Evolutionary conservation across 1,284 basidiomycete genomes (phyloP), one percentile per base, ranked within the genome.

Genomic region (Rhodofomes roseus): DNA sequence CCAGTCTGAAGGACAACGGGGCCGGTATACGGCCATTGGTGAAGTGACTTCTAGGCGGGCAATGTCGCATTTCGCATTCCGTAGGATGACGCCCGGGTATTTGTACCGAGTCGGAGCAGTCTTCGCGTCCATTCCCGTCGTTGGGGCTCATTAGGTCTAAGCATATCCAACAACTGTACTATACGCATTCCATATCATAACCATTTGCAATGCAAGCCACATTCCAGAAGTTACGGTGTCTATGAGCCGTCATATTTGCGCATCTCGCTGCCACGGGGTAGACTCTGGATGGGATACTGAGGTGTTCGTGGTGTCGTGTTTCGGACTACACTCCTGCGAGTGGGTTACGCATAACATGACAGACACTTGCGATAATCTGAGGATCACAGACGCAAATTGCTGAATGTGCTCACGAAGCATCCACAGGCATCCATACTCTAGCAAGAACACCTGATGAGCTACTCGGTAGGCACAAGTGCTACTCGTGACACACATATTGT

Each of bases 1-100:
- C 70, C 44, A 74, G 71, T 61, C 68, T 77, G 59, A 78, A 77
- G 62, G 78, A 78, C 55, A 63, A 71, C 36, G 76, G 76, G 27
- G 75, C 70, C 8, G 73, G 79, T 39, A 69, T 78, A 34, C 63
- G 76, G 48, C 73, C 77, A 18, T 70, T 77, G 31, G 73, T 77
- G 59, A 79, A 79, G 64, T 79, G 67, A 63, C 41, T 11, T n/a
- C 14, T 23, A 5, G 11, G 22, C 20, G 51, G 11, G n/a, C 29
- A 1, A 25, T 25, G n/a, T 16, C n/a, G 11, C 27, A n/a, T 7
- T 11, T 25, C 12, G 22, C 44, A 5, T 25, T 16, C 44, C 14
- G n/a, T n/a, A n/a, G n/a, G n/a, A n/a, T n/a, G n/a, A n/a, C n/a
- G n/a, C n/a, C n/a, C n/a, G n/a, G n/a, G n/a, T n/a, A n/a, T n/a